Conservation (phyloP, 2,329 filamentous ascomycete species). For the Colletotrichum sp. region DNA sequence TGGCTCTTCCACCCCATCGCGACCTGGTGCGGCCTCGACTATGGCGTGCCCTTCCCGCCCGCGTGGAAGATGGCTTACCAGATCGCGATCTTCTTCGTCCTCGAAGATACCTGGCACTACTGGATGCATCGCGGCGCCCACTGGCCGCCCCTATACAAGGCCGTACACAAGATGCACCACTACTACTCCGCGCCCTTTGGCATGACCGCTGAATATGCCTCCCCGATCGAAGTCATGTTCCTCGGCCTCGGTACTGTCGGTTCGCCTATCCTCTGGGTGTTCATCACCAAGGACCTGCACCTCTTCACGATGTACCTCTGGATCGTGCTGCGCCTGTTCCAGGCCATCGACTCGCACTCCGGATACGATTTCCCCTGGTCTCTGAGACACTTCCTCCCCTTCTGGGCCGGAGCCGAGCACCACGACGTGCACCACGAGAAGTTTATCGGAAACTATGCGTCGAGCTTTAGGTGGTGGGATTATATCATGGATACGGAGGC, state of each 20-base stretch:
- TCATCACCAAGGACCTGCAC: conserved; percentile 84
- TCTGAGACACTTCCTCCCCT: conserved; percentile 90
- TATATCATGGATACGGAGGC: conserved; percentile 92
- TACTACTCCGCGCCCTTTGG: conserved; percentile 99
- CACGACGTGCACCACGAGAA: conserved; percentile 98
- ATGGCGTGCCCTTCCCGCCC: conserved; percentile 86
- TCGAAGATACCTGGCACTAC: conserved; percentile 99
- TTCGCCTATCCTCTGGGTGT: conserved; percentile 82
- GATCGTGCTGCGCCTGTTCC: conserved; percentile 92
- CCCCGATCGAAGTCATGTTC: conserved; percentile 95
- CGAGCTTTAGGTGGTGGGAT: conserved; percentile 99
- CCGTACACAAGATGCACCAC: conserved; percentile 98
- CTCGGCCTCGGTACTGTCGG: conserved; percentile 88
- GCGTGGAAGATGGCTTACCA: conserved; percentile 87
- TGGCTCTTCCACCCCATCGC: conserved; percentile 99
- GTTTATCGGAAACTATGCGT: conserved; percentile 97
- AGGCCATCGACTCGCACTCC: conserved; percentile 96
- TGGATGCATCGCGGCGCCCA: conserved; percentile 93
- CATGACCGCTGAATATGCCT: conserved; percentile 95
- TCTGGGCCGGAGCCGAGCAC: conserved; percentile 97
- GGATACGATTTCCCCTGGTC: conserved; percentile 99
- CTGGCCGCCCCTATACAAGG: conserved; percentile 93
- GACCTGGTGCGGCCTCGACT: conserved; percentile 88
- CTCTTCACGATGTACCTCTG: conserved; percentile 97
- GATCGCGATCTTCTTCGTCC: conserved; percentile 90